Conservation (phyloP, 2,329 filamentous ascomycete genomes). For the Orbilia javanica region DNA sequence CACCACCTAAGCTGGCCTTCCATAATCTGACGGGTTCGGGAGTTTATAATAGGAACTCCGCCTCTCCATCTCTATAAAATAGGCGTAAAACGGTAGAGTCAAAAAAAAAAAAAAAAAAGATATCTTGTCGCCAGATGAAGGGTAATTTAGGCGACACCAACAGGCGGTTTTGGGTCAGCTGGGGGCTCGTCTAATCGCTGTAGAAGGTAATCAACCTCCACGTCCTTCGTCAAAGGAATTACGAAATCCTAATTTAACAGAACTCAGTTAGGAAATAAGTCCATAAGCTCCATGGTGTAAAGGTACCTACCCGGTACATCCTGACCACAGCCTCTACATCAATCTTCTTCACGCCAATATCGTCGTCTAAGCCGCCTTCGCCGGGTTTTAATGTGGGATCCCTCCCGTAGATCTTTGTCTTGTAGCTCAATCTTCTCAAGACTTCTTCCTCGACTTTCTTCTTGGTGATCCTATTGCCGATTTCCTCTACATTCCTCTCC, state of each 20-base stretch:
- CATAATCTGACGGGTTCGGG: background rate
- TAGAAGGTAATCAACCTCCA: conserved; percentile 98
- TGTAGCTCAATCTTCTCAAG: conserved; percentile 84
- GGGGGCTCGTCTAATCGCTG: conserved; percentile 76
- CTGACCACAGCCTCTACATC: conserved; percentile 89
- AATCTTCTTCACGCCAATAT: conserved; percentile 77
- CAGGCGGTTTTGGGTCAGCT: conserved; percentile 4
- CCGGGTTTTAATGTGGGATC: conserved; percentile 76
- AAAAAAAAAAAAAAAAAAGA: background rate
- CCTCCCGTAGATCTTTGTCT: conserved; percentile 92
- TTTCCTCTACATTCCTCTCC: conserved; percentile 80
- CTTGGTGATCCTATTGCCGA: conserved; percentile 92
- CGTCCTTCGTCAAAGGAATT: conserved; percentile 96
- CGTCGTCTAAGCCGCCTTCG: conserved; percentile 67
- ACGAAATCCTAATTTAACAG: conserved; percentile 75
- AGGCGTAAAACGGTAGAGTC: no score
- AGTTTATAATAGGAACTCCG: background rate
- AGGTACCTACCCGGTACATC: conserved; percentile 76
- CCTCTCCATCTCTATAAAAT: no score
- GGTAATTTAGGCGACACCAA: conserved; percentile 2
- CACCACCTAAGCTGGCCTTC: background rate
- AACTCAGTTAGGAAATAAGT: background rate
- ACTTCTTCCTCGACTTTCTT: conserved; percentile 90
- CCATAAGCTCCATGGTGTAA: background rate
- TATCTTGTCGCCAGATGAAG: background rate